Conservation (phyloP, 2,329 filamentous ascomycete genomes). For the Truncatella angustata region DNA sequence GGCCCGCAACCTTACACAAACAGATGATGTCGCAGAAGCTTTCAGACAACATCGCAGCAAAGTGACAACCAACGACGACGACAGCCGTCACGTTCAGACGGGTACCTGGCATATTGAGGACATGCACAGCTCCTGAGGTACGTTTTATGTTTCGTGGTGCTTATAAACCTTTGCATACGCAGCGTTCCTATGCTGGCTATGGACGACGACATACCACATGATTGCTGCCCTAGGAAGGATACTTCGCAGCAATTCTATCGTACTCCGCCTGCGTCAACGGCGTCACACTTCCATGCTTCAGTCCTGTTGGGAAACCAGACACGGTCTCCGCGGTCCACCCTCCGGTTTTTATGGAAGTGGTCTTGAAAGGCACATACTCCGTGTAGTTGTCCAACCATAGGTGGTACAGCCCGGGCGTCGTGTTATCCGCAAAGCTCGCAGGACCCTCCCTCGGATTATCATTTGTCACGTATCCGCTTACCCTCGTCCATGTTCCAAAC, state of each 20-base stretch:
- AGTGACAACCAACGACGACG: no score
- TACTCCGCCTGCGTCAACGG: slow-evolving; percentile 40
- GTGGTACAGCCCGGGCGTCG: slow-evolving; percentile 33
- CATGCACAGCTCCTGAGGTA: no score
- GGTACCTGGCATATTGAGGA: no score
- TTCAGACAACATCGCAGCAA: no score
- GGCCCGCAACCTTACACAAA: no score
- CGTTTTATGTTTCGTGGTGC: no score
- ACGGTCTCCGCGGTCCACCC: slow-evolving; percentile 37
- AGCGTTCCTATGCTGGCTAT: background rate
- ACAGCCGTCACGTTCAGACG: no score
- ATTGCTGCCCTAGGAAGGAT: slow-evolving; percentile 15
- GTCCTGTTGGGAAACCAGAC: slow-evolving; percentile 36
- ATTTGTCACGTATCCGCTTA: slow-evolving; percentile 31
- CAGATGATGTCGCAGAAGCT: no score
- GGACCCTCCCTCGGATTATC: slow-evolving; percentile 34
- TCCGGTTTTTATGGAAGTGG: slow-evolving; percentile 33
- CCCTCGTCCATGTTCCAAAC: slow-evolving; percentile 46
- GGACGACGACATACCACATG: background rate
- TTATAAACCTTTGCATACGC: no score
- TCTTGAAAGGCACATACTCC: slow-evolving; percentile 44
- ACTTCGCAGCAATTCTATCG: slow-evolving; percentile 28
- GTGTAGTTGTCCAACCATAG: slow-evolving; percentile 44
- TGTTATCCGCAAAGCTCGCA: slow-evolving; percentile 35
- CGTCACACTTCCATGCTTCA: slow-evolving; percentile 49